phyloP scores from a whole-genome alignment of 2,329 filamentous ascomycete genomes.

The Gremmenia infestans region DNA sequence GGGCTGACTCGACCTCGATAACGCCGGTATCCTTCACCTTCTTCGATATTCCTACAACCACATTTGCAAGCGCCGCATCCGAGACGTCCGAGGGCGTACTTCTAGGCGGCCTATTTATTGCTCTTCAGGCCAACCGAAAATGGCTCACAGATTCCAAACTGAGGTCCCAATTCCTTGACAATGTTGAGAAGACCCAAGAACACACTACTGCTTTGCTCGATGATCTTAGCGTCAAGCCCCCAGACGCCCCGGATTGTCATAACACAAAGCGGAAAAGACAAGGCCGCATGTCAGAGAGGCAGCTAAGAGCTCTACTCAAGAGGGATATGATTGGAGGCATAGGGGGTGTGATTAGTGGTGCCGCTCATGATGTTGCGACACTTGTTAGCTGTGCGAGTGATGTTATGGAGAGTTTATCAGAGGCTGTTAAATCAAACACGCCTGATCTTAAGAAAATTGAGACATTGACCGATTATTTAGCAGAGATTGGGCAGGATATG shows the following conservation, averaged over 20 bases:
- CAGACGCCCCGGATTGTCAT: not conserved
- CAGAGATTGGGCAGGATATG: slow-evolving; percentile 5
- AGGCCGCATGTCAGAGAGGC: slow-evolving; percentile 3
- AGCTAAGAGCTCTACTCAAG: slow-evolving; percentile 7
- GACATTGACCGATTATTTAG: slow-evolving; percentile 9
- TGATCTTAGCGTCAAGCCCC: not conserved
- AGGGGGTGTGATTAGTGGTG: not conserved
- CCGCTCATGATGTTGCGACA: slow-evolving; percentile 4
- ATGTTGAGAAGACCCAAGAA: slow-evolving; percentile 2
- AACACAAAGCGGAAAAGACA: slow-evolving; percentile 8
- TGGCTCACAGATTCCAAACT: slow-evolving; percentile 8
- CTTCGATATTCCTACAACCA: slow-evolving; percentile 1
- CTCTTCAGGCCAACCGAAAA: slow-evolving; percentile 4
- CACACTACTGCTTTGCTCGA: slow-evolving; percentile 4
- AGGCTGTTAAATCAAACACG: slow-evolving; percentile 5
- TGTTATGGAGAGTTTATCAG: slow-evolving; percentile 7
- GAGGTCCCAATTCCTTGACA: slow-evolving; percentile 4
- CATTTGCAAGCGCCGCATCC: not conserved
- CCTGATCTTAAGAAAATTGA: slow-evolving; percentile 4
- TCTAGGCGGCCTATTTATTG: slow-evolving; percentile 2
- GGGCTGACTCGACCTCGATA: not conserved
- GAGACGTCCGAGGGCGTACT: slow-evolving; percentile 2
- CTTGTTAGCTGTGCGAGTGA: slow-evolving; percentile 10
- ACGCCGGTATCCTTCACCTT: not conserved
- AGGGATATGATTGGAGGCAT: slow-evolving; percentile 3